Percentiles rank a stretch among this genome's conserved stretches.
phyloP scores from a whole-genome alignment of 2,329 filamentous ascomycete genomes.

The Trichoderma harzianum region DNA sequence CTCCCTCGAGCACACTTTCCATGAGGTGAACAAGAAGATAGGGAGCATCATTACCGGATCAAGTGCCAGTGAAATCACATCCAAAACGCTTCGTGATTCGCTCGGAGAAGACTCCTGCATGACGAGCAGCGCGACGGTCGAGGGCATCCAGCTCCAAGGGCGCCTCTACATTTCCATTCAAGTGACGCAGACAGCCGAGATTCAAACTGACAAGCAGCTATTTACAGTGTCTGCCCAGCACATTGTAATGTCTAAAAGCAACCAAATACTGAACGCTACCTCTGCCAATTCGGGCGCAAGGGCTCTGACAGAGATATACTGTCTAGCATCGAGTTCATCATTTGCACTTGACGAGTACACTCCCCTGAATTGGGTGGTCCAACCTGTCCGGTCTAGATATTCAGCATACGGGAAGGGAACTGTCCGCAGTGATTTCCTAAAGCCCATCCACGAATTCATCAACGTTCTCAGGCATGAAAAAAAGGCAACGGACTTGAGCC shows the following conservation, averaged over 20 bases:
- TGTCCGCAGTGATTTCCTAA: background rate
- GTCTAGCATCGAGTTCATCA: background rate
- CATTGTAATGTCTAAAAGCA: background rate
- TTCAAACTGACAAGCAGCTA: background rate
- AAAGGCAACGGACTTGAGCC: background rate
- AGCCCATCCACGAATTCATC: constrained; percentile 7
- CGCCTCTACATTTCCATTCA: constrained; percentile 15
- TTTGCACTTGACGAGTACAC: background rate
- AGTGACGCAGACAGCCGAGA: background rate
- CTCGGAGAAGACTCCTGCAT: constrained; percentile 11
- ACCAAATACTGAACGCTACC: background rate
- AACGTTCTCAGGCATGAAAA: background rate
- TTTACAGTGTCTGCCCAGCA: background rate
- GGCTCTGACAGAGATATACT: background rate
- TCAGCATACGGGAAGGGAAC: background rate
- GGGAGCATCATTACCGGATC: background rate
- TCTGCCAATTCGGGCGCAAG: background rate
- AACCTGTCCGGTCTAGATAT: background rate
- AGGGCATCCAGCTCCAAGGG: constrained; percentile 17
- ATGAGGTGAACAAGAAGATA: constrained; percentile 4
- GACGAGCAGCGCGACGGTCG: constrained; percentile 7
- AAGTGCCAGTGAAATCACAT: background rate
- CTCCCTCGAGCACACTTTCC: background rate
- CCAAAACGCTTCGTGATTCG: background rate
- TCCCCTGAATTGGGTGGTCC: background rate